Evolutionary conservation across 441 rosid genomes (phyloP).

Genomic region (Pelargonium exstipulatum): DNA sequence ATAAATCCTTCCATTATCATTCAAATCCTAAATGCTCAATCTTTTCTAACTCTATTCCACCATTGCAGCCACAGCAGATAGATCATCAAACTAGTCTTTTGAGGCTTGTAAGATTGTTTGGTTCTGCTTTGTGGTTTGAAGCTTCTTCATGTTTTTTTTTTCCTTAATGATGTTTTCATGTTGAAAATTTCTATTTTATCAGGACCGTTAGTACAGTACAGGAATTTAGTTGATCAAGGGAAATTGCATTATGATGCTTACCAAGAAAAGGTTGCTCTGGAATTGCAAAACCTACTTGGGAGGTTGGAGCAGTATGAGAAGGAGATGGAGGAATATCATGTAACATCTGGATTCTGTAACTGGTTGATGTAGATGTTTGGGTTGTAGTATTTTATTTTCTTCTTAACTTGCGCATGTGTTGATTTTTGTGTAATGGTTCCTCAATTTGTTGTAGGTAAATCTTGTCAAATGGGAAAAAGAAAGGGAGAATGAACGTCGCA

Average conservation of each 20-base stretch:
- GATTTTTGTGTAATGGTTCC: constrained; percentile 15
- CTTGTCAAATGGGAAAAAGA: constrained; percentile 73
- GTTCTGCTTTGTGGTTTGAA: background rate
- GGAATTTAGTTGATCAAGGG: constrained; percentile 57
- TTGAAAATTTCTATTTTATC: constrained; percentile 8
- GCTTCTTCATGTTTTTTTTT: background rate
- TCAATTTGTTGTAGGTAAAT: constrained; percentile 40
- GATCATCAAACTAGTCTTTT: no score
- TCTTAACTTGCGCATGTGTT: background rate
- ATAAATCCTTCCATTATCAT: no score
- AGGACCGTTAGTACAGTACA: constrained; percentile 51
- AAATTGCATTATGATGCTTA: constrained; percentile 64
- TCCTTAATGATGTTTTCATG: background rate
- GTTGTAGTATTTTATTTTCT: background rate
- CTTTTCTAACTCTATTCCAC: no score
- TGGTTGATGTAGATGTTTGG: background rate
- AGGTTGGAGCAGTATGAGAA: constrained; percentile 73
- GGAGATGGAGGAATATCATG: constrained; percentile 81
- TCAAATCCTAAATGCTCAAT: no score
- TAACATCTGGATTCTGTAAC: constrained; percentile 16
- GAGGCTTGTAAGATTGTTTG: no score
- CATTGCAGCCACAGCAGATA: no score
- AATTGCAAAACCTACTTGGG: constrained; percentile 56
- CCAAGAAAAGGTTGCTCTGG: constrained; percentile 67
- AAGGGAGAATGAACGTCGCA: constrained; percentile 58